phyloP scores from a whole-genome alignment of 768 basidiomycete genomes.

The Rhodotorula kratochvilovae region DNA sequence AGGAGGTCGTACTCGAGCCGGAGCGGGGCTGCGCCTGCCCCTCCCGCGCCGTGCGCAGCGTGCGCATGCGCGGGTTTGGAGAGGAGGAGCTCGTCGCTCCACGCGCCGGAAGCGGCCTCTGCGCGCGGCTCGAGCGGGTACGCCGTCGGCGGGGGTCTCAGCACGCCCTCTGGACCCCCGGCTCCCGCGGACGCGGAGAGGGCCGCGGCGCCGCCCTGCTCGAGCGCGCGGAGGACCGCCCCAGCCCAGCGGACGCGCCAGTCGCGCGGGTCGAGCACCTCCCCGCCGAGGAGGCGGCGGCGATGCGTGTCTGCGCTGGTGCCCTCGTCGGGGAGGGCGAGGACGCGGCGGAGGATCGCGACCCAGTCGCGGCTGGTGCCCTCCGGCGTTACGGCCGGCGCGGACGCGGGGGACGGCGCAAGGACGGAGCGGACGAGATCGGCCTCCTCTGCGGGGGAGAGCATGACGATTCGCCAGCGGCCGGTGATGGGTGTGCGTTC shows the following conservation, averaged over 20 bases:
- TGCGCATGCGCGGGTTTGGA: constrained; percentile 47
- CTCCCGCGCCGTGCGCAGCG: constrained; percentile 47
- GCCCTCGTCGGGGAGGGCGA: constrained; percentile 37
- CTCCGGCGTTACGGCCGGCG: neutral
- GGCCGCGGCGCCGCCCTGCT: constrained; percentile 55
- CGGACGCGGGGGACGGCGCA: neutral
- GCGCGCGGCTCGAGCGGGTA: constrained; percentile 22
- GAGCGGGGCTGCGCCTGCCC: constrained; percentile 54
- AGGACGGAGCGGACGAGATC: constrained; percentile 39
- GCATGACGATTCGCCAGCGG: constrained; percentile 36
- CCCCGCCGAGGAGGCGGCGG: constrained; percentile 39
- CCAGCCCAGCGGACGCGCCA: constrained; percentile 89
- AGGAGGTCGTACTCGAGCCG: constrained; percentile 87
- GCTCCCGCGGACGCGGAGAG: constrained; percentile 53
- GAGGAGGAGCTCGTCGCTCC: constrained; percentile 43
- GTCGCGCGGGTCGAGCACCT: constrained; percentile 66
- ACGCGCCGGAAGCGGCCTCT: constrained; percentile 19
- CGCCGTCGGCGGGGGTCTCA: constrained; percentile 53
- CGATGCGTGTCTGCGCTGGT: constrained; percentile 17
- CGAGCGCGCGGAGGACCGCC: constrained; percentile 70
- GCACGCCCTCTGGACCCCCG: neutral
- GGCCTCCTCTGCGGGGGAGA: constrained; percentile 36
- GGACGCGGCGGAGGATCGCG: constrained; percentile 35
- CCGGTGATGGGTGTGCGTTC: constrained; percentile 42
- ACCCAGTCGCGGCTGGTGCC: constrained; percentile 39